Conservation (phyloP, 73 alveolate genomes). For the Effrenium voratum region DNA sequence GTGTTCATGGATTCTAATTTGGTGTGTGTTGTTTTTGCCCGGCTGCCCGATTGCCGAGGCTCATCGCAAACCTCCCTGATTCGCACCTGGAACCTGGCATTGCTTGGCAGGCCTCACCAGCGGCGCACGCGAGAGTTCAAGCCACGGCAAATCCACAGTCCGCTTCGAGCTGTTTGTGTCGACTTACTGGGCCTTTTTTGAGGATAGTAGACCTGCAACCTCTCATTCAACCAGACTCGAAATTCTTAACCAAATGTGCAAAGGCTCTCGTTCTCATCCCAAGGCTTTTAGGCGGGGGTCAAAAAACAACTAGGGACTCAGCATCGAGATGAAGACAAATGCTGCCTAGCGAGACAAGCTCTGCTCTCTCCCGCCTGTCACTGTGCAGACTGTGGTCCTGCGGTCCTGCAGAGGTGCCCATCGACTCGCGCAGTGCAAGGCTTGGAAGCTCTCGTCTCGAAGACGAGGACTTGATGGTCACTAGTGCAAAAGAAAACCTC, state of each 20-base stretch:
- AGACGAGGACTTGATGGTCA: too few relatives aligned
- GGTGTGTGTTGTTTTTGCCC: neutral
- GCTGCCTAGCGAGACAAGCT: neutral
- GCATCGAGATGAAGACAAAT: neutral
- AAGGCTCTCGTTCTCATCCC: too few relatives aligned
- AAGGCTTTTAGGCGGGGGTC: too few relatives aligned
- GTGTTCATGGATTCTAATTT: neutral
- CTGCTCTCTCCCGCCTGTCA: neutral
- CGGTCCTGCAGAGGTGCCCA: conserved; percentile 41
- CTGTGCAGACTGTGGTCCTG: conserved; percentile 38
- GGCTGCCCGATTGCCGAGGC: neutral
- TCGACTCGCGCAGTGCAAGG: too few relatives aligned
- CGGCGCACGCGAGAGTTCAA: neutral
- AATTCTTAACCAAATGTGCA: too few relatives aligned
- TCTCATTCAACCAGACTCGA: too few relatives aligned
- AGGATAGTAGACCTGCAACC: too few relatives aligned
- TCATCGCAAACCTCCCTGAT: conserved; percentile 85
- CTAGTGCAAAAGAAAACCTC: too few relatives aligned
- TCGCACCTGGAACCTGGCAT: conserved; percentile 38
- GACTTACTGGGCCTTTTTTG: too few relatives aligned
- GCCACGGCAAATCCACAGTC: neutral
- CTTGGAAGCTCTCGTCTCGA: too few relatives aligned
- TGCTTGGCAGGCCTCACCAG: conserved; percentile 71
- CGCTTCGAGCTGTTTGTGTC: too few relatives aligned
- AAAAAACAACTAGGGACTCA: neutral